Base-by-base conservation (phyloP, 805 yeast species). In the Brettanomyces bruxellensis region DNA sequence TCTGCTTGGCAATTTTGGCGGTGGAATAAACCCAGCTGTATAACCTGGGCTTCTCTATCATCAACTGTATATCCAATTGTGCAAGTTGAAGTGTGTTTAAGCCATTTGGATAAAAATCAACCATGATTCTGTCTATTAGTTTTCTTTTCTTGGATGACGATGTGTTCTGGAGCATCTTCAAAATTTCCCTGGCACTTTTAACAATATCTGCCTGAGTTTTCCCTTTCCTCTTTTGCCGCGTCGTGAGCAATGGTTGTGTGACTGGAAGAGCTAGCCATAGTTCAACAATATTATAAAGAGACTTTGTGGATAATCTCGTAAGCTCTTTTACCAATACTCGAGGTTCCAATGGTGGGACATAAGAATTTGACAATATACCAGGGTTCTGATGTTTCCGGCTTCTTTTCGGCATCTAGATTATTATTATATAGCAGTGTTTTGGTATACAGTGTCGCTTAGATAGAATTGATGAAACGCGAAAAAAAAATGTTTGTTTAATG, bases 1-100 rank as follows among this genome's bases (percentile, higher is more conserved):
- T 13, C 5, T 32, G n/a, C 25, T 67, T 52, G 45, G 48, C 47
- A 3, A 75, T 67, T 43, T 60, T 64, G 0, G 73, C 76, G 2
- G 72, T 68, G 4, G 80, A 75, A 44, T 70, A 69, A 1, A 67
- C 60, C 82, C 82, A 77, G 34, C 57, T 58, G 53, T 62, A 71
- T 3, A 66, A 46, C 36, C 61, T 62, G 0, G 89, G 81, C 48
- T 75, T 72, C 53, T 81, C 84, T 3, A 84, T 75, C 40, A 84
- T 66, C 40, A 74, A 56, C 52, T 81, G 85, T 45, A 83, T 76
- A 53, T 86, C 93, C 4, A 84, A 63, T 49, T 83, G 88, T 0
- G 93, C 81, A 38, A 80, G 57, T 57, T 86, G 95, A 14, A 79
- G 66, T 1, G 81, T 62, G 52, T 81, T 82, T 39, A 83, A 58